These are phyloP conservation scores for Ceratobasidium sp. DNA, from an alignment of 1,284 basidiomycete species.

Conservation along the genomic window DNA sequence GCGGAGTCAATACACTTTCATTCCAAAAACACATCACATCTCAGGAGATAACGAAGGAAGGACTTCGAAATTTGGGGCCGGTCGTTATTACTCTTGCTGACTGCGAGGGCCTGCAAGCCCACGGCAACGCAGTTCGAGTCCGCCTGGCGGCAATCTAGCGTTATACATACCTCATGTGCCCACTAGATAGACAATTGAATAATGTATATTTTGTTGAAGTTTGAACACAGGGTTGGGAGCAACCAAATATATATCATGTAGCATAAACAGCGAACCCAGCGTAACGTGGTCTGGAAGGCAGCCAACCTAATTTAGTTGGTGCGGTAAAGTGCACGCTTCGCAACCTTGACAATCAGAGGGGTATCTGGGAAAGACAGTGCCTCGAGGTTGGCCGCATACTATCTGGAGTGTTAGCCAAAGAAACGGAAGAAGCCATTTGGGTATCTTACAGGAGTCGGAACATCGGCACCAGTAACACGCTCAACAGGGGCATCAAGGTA, in stretches of 20 bases:
- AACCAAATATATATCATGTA: constrained; percentile 23
- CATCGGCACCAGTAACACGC: constrained; percentile 93
- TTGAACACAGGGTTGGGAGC: background rate
- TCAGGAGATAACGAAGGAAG: constrained; percentile 84
- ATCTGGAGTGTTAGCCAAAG: constrained; percentile 26
- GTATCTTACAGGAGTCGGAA: constrained; percentile 86
- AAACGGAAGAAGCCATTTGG: constrained; percentile 29
- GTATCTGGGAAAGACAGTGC: constrained; percentile 90
- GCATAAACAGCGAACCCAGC: constrained; percentile 24
- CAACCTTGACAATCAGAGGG: constrained; percentile 83
- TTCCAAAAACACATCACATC: constrained; percentile 99
- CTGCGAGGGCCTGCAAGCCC: constrained; percentile 92
- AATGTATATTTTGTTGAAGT: constrained; percentile 1
- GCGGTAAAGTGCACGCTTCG: constrained; percentile 88
- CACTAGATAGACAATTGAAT: constrained; percentile 31
- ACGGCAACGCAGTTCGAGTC: constrained; percentile 85
- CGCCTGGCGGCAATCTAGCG: constrained; percentile 54
- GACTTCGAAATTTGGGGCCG: constrained; percentile 81
- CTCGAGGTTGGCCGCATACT: constrained; percentile 92
- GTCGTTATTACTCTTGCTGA: constrained; percentile 90
- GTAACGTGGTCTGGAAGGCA: background rate
- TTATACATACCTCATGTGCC: constrained; percentile 16
- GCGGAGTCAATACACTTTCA: constrained; percentile 93
- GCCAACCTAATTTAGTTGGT: constrained; percentile 67
- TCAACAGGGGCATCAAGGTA: constrained; percentile 98